Base-by-base conservation (phyloP, 176 grass and related monocot species). In the Eremochloa ophiuroides region DNA sequence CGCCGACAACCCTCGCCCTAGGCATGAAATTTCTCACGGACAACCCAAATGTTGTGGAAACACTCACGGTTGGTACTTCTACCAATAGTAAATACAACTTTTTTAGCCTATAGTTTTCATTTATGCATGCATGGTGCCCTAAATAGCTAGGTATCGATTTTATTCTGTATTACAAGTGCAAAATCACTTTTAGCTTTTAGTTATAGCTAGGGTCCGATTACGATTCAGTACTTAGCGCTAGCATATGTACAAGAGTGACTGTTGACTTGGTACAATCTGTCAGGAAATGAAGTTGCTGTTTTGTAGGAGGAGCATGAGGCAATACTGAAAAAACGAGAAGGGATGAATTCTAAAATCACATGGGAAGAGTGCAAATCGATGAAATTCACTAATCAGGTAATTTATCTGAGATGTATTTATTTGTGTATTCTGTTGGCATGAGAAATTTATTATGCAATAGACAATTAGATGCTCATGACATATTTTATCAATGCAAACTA, bases 361-460 rank as follows among this genome's bases (percentile, higher is more conserved):
- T 72, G 69, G 69, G 67, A 44, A 12, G 39, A 44, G 6, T 71
- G 2, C n/a, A 71, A 71, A 23, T 71, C 39, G 2, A 44, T 44
- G 39, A 71, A 41, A 71, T 71, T 71, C 67, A 71, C 67, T 44
- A 71, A 63, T 63, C 50, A 55, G 50, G 50, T 55, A 55, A 55
- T 8, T n/a, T n/a, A 55, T 55, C 50, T 55, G 50, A n/a, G 2
- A 55, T 18, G 18, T 55, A 2, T n/a, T 22, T 55, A 7, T 55
- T 9, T 55, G 6, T 55, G n/a, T n/a, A 22, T 55, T 55, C 7
- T 55, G 6, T 55, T 55, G 50, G 16, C 46, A 15, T 14, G 3
- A 50, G 47, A 50, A 7, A 50, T 20, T 50, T 20, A 16, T 44
- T 44, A 44, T 44, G 42, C 47, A 7, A 50, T 22, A 55, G n/a